A percentile compares a stretch with the other conserved stretches of the same genome.
These are phyloP conservation scores for Starmerella sirachaensis DNA, from an alignment of 805 yeast genomes.

Conservation along the genomic window DNA sequence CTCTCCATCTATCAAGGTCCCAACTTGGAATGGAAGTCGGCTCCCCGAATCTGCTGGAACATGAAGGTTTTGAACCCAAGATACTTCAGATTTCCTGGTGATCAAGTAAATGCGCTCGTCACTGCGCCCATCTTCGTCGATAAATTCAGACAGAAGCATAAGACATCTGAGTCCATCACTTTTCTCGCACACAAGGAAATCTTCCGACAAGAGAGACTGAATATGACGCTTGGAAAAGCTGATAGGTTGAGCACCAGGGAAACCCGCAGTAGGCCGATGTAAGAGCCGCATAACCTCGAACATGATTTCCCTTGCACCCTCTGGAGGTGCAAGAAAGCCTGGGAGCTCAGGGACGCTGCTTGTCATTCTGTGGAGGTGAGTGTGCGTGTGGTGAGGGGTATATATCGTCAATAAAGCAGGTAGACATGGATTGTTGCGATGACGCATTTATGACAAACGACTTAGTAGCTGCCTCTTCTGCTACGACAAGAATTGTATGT, in stretches of 20 bases:
- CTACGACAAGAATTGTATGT: no score
- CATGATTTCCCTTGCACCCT: constrained; percentile 55
- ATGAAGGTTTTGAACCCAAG: constrained; percentile 62
- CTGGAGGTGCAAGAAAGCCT: constrained; percentile 65
- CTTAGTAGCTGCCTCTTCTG: no score
- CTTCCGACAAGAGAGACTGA: constrained; percentile 50
- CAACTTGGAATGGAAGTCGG: constrained; percentile 58
- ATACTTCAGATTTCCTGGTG: constrained; percentile 80
- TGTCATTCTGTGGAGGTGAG: constrained; percentile 7
- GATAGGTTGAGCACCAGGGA: constrained; percentile 90
- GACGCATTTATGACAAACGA: no score
- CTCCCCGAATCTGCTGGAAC: constrained; percentile 49
- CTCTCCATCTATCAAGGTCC: constrained; percentile 90
- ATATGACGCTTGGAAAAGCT: constrained; percentile 73
- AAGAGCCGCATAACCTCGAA: constrained; percentile 54
- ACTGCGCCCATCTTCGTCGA: constrained; percentile 29
- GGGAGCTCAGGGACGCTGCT: constrained; percentile 65
- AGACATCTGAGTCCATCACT: constrained; percentile 86
- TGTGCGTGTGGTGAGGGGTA: no score
- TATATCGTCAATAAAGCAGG: no score
- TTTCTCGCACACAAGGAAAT: constrained; percentile 91
- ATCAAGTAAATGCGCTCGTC: constrained; percentile 85
- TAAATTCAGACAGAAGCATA: constrained; percentile 50
- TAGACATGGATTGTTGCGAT: no score
- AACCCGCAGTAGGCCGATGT: constrained; percentile 42